Conservation (phyloP, 2,329 filamentous ascomycete genomes). For the Blastomyces percursus region DNA sequence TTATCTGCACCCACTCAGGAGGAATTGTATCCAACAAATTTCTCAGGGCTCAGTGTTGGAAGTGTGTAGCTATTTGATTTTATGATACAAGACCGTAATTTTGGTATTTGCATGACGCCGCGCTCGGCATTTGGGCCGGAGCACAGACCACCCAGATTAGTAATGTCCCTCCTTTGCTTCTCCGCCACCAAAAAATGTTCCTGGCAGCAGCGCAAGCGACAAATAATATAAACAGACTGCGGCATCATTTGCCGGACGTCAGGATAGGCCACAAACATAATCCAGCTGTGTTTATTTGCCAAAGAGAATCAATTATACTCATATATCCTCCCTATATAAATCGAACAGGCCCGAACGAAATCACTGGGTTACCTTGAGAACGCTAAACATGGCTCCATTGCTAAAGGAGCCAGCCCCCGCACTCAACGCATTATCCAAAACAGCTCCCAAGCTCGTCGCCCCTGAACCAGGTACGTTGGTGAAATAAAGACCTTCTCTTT, state of each 20-base stretch:
- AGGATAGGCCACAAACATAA: not conserved
- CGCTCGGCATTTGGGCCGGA: no score
- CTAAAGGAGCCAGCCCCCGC: conserved; percentile 63
- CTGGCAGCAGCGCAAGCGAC: no score
- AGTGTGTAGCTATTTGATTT: no score
- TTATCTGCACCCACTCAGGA: no score
- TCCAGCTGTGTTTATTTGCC: not conserved
- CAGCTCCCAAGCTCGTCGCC: conserved; percentile 74
- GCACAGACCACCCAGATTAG: not conserved
- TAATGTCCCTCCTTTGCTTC: not conserved
- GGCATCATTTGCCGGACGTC: not conserved
- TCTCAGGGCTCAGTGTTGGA: no score
- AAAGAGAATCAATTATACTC: not conserved
- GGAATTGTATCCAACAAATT: no score
- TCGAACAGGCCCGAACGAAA: not conserved
- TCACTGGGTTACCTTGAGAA: not conserved
- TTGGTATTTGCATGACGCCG: no score
- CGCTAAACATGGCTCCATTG: conserved; percentile 61
- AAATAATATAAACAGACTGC: no score
- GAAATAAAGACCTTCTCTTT: no score
- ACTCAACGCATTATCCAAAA: conserved; percentile 63
- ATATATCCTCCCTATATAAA: not conserved
- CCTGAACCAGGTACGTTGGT: conserved; percentile 60
- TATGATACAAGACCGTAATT: no score
- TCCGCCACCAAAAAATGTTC: not conserved